phyloP scores from a whole-genome alignment of 1,284 basidiomycete genomes.

The Trametes sp. region DNA sequence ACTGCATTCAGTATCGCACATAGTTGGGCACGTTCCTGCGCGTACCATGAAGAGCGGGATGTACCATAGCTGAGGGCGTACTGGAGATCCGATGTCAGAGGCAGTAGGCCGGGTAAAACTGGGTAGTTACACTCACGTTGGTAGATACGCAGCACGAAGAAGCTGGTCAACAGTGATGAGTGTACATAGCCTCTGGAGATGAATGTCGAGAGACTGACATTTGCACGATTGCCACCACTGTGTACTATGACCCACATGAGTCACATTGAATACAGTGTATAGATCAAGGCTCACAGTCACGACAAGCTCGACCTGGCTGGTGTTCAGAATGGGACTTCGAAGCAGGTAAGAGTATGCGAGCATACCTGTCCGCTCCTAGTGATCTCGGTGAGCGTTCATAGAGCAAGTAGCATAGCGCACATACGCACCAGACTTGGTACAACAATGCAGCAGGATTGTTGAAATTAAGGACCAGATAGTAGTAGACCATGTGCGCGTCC shows the following conservation, averaged over 20 bases:
- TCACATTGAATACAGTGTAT: too few species aligned
- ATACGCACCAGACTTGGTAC: conserved; percentile 25
- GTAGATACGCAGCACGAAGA: conserved; percentile 29
- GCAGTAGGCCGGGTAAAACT: too few species aligned
- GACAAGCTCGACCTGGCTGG: conserved; percentile 18
- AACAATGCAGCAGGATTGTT: conserved; percentile 22
- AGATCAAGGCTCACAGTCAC: conserved; percentile 23
- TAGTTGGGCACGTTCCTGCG: too few species aligned
- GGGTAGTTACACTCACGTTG: conserved; percentile 11
- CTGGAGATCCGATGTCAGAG: neutral
- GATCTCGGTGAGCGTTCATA: neutral
- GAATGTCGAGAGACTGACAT: conserved; percentile 10
- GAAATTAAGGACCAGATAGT: conserved; percentile 28
- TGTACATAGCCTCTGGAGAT: too few species aligned
- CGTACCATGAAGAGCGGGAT: conserved; percentile 9
- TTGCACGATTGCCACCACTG: conserved; percentile 26
- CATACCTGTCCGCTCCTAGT: conserved; percentile 26
- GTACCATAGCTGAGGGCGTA: conserved; percentile 25
- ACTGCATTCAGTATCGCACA: too few species aligned
- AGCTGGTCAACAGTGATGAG: neutral
- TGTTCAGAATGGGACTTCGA: neutral
- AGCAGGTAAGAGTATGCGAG: neutral
- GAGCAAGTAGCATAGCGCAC: neutral
- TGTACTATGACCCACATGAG: conserved; percentile 25
- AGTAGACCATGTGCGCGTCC: conserved; percentile 22